Base-by-base conservation (phyloP, 371 early-diverging fungal genomes). In the Apophysomyces sp. region DNA sequence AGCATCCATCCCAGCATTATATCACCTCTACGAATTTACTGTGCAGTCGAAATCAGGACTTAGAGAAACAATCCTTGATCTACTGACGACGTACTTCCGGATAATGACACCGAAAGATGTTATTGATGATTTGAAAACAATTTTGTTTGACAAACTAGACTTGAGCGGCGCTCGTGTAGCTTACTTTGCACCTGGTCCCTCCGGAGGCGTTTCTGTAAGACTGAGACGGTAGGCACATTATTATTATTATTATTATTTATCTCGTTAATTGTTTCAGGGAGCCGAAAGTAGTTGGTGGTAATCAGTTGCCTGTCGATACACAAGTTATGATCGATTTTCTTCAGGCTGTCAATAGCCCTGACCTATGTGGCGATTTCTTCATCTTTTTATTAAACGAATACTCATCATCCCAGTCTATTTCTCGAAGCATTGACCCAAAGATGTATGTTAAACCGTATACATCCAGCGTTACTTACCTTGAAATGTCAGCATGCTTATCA, bases 321-420 rank as follows among this genome's bases (percentile, higher is more conserved):
- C 78, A 80, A 27, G 66, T 77, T 0, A 79, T 93, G 57, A 66
- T 92, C 13, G 84, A 83, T 15, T 84, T 93, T 57, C 59, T 92
- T 41, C 75, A 82, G 41, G 62, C 67, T 0, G 58, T 82, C 0
- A 75, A 80, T n/a, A 80, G 84, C 55, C 75, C 78, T 3, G 83
- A 82, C 36, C 63, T 92, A 2, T 69, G 83, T 15, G 92, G 92
- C 15, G 90, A 89, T 41, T 74, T 94, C 11, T 94, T 92, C 61
- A 78, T 94, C 58, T 83, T 85, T 57, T 63, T 94, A 30, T 65
- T 93, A 49, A 89, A 89, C 52, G 86, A 89, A 53, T 91, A 90
- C 57, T 85, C 86, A 27, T 81, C 86, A 2, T 63, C 81, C 2
- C 73, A 81, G 62, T 55, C 71, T 4, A 66, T 69, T 16, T 39